A percentile compares a stretch with the other conserved stretches of the same genome.
phyloP scores from a whole-genome alignment of 2,329 filamentous ascomycete genomes.

The Lecanoromycetidae sp. region DNA sequence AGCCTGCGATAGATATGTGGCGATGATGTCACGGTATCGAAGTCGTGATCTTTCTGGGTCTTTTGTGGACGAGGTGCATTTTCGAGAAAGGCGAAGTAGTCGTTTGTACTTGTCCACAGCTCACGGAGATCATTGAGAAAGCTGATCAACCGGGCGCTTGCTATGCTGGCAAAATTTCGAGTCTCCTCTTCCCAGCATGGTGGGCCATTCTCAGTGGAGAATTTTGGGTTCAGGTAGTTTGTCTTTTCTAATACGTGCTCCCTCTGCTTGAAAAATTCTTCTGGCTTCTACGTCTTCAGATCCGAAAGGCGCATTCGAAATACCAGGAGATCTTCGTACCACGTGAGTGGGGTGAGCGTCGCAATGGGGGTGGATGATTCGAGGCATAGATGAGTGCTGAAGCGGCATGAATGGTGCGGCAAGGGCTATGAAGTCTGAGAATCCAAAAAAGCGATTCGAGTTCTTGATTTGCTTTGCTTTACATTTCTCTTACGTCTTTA shows the following conservation, averaged over 20 bases:
- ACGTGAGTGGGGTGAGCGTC: neutral
- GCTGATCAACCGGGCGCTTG: neutral
- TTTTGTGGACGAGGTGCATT: neutral
- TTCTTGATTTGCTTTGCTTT: neutral
- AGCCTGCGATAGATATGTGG: conserved; percentile 7
- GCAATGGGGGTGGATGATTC: neutral
- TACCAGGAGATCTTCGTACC: neutral
- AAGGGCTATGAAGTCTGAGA: conserved; percentile 16
- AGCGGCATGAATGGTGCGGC: conserved; percentile 9
- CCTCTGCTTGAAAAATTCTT: neutral
- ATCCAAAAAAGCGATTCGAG: conserved; percentile 1
- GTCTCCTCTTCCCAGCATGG: neutral
- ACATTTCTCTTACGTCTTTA: neutral
- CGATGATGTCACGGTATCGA: neutral
- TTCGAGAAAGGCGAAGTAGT: neutral
- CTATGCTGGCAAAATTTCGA: no score
- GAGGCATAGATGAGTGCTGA: neutral
- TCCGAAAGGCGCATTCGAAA: neutral
- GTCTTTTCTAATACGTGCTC: neutral
- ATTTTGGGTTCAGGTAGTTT: neutral
- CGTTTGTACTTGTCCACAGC: neutral
- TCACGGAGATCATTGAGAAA: neutral
- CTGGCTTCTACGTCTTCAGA: neutral
- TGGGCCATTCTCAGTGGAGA: neutral
- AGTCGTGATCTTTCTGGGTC: neutral